Percentiles rank a stretch among this genome's conserved stretches.
Evolutionary conservation across 2,329 filamentous ascomycete genomes (phyloP).

Genomic region (Leptodontidium sp.): DNA sequence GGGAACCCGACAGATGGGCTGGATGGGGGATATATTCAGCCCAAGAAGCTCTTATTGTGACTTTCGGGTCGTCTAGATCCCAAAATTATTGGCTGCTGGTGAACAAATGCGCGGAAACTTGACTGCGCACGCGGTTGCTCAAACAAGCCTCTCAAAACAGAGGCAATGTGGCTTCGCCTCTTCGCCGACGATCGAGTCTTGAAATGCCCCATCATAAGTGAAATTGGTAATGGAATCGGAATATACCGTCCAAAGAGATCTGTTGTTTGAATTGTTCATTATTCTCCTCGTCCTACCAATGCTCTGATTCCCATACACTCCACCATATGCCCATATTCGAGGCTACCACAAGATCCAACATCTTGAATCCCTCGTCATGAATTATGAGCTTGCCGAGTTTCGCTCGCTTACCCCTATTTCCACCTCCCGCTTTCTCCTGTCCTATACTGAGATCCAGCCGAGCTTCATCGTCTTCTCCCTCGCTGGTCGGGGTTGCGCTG

Average conservation of each 20-base stretch:
- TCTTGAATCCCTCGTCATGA: slow-evolving; percentile 88
- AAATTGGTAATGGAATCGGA: neutral
- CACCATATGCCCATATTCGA: slow-evolving; percentile 95
- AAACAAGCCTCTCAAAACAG: neutral
- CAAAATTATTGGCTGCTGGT: neutral
- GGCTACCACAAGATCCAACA: slow-evolving; percentile 91
- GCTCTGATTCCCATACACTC: slow-evolving; percentile 75
- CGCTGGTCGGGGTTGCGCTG: slow-evolving; percentile 15
- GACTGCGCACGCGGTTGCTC: slow-evolving; percentile 2
- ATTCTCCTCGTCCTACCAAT: slow-evolving; percentile 2
- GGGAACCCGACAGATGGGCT: neutral
- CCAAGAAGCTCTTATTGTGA: neutral
- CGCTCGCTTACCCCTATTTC: slow-evolving; percentile 82
- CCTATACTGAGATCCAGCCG: slow-evolving; percentile 79
- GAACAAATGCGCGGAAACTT: slow-evolving; percentile 2
- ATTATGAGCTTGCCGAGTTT: slow-evolving; percentile 95
- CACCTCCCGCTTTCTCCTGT: slow-evolving; percentile 84
- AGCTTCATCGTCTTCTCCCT: slow-evolving; percentile 50
- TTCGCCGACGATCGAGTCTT: slow-evolving; percentile 3
- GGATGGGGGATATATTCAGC: slow-evolving; percentile 3
- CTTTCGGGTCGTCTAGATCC: neutral
- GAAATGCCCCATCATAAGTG: too few species aligned
- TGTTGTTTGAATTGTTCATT: neutral
- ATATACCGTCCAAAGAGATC: neutral
- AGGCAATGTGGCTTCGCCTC: neutral